Conservation (phyloP, 2,329 filamentous ascomycete species). For the Scedosporium apiospermum region DNA sequence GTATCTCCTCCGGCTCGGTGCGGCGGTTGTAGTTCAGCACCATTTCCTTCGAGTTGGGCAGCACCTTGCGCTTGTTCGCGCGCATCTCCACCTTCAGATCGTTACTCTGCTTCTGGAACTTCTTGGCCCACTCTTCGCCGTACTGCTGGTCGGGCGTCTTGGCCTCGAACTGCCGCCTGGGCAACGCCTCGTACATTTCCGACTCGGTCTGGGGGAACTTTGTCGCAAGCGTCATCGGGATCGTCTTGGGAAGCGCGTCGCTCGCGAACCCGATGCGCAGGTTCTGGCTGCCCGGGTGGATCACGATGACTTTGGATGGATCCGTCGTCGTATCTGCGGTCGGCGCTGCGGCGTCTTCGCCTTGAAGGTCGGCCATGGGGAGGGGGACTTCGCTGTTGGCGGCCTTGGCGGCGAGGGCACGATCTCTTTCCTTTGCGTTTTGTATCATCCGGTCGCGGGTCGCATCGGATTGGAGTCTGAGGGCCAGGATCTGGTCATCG, state of each 20-base stretch:
- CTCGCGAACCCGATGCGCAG: constrained; percentile 90
- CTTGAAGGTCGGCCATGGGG: constrained; percentile 49
- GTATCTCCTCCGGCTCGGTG: constrained; percentile 75
- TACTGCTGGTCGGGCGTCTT: constrained; percentile 68
- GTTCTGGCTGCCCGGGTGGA: constrained; percentile 94
- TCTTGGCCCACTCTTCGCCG: constrained; percentile 69
- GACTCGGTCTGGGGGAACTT: constrained; percentile 71
- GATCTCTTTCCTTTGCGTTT: constrained; percentile 77
- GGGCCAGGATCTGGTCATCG: constrained; percentile 88
- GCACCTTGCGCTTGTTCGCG: constrained; percentile 83
- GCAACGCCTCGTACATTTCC: constrained; percentile 71
- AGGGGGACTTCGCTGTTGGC: constrained; percentile 57
- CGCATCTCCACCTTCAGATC: constrained; percentile 89
- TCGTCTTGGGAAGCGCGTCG: constrained; percentile 85
- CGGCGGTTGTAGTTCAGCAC: constrained; percentile 90
- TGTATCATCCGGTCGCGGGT: constrained; percentile 75
- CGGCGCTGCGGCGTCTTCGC: constrained; percentile 45
- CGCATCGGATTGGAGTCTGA: constrained; percentile 81
- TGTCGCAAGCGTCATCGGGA: constrained; percentile 86
- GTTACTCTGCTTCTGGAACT: constrained; percentile 71
- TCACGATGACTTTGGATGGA: constrained; percentile 85
- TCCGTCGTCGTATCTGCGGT: constrained; percentile 46
- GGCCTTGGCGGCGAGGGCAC: constrained; percentile 71
- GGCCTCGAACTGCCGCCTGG: constrained; percentile 56
- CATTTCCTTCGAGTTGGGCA: constrained; percentile 95